Evolutionary conservation across 2,329 filamentous ascomycete species (phyloP).

Genomic region (Botryotinia convoluta): DNA sequence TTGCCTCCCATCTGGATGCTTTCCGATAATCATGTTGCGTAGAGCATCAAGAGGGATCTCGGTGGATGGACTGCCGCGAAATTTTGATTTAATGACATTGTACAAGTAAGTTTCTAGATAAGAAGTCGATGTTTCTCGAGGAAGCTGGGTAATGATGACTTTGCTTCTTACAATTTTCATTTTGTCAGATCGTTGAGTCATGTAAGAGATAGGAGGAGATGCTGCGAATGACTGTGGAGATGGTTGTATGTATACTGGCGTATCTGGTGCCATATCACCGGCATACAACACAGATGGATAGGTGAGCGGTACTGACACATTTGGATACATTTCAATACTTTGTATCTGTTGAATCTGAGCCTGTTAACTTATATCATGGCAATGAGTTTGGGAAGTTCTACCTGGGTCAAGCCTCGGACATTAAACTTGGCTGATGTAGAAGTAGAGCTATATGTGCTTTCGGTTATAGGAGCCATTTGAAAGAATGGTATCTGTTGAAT

Average conservation of each 20-base stretch:
- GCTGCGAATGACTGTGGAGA: background rate
- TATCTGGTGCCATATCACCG: slow-evolving; percentile 14
- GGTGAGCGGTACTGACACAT: background rate
- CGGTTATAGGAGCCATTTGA: background rate
- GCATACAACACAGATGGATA: slow-evolving; percentile 17
- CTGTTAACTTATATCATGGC: background rate
- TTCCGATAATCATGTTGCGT: slow-evolving; percentile 23
- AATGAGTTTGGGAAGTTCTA: background rate
- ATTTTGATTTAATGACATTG: background rate
- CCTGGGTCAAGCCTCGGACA: background rate
- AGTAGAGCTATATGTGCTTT: background rate
- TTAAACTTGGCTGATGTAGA: background rate
- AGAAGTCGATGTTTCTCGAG: slow-evolving; percentile 6
- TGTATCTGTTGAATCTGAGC: background rate
- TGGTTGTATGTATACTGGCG: slow-evolving; percentile 17
- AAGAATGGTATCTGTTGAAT: background rate
- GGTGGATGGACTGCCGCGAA: background rate
- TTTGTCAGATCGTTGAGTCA: background rate
- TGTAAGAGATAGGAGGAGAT: background rate
- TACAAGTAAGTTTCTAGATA: slow-evolving; percentile 23
- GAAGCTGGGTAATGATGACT: slow-evolving; percentile 30
- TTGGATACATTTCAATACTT: background rate
- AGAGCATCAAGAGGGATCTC: slow-evolving; percentile 16
- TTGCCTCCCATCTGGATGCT: slow-evolving; percentile 18
- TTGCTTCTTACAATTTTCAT: slow-evolving; percentile 24